Conservation (phyloP, 108 stramenopile species). For the Licmophora abbreviata region DNA sequence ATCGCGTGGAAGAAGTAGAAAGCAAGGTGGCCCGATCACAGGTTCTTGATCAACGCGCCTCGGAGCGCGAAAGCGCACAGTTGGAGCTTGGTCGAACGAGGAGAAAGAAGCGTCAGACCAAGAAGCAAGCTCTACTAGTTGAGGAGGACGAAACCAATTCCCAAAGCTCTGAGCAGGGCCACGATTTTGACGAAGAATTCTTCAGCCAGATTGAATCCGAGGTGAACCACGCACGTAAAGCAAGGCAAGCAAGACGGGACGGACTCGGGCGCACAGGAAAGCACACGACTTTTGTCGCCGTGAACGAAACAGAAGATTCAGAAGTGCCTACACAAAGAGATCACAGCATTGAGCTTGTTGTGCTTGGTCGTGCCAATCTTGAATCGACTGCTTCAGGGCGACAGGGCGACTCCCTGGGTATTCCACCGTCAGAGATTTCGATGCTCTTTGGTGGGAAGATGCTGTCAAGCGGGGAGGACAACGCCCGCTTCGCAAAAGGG, state of each 20-base stretch:
- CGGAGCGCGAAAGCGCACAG: neutral
- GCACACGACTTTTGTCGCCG: slow-evolving; percentile 32
- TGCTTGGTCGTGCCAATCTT: slow-evolving; percentile 10
- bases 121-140: neutral
- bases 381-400: too few relatives aligned
- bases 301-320: neutral
- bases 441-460: slow-evolving; percentile 15
- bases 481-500: neutral
- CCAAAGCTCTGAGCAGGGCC: too few relatives aligned
- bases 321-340: slow-evolving; percentile 9
- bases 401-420: slow-evolving; percentile 3
- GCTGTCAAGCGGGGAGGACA: slow-evolving; percentile 12
- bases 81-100: neutral
- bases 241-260: slow-evolving; percentile 4
- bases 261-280: slow-evolving; percentile 15
- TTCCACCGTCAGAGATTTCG: slow-evolving; percentile 13
- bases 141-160: slow-evolving; percentile 12
- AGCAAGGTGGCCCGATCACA: neutral
- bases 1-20: slow-evolving; percentile 3
- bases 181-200: slow-evolving; percentile 24
- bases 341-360: slow-evolving; percentile 27
- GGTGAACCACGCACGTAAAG: slow-evolving; percentile 6
- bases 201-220: slow-evolving; percentile 25
- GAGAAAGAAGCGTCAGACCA: slow-evolving; percentile 2
- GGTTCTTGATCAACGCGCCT: neutral